Conservation (phyloP, 257 asterid species). For the Prunella vulgaris region DNA sequence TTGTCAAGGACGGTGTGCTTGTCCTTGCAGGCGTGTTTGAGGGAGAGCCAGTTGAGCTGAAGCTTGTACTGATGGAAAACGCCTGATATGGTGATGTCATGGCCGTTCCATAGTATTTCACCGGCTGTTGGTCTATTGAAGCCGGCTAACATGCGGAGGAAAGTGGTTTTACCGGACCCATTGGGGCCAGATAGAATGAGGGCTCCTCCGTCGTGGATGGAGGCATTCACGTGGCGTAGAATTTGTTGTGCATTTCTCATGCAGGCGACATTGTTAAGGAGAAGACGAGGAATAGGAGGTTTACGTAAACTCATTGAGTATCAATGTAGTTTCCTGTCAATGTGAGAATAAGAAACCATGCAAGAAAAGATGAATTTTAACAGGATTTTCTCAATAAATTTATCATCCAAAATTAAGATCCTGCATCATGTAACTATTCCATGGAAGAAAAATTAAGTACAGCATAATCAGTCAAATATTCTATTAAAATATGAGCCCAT, state of each 20-base stretch:
- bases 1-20: slow-evolving; percentile 73
- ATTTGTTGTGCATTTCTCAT: slow-evolving; percentile 93
- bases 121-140: slow-evolving; percentile 85
- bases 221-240: slow-evolving; percentile 68
- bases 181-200: slow-evolving; percentile 71
- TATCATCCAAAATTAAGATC: background rate
- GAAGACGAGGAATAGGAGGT: slow-evolving; percentile 70
- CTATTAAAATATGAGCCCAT: background rate
- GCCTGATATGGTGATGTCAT: slow-evolving; percentile 63
- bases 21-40: slow-evolving; percentile 66
- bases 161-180: slow-evolving; percentile 79
- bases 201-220: slow-evolving; percentile 75
- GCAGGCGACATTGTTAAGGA: slow-evolving; percentile 72
- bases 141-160: slow-evolving; percentile 82
- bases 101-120: slow-evolving; percentile 82
- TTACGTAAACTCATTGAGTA: slow-evolving; percentile 44
- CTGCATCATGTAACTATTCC: background rate
- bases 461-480: background rate
- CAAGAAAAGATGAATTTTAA: background rate
- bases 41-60: slow-evolving; percentile 77
- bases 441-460: background rate
- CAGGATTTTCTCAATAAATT: background rate
- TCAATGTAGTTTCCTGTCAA: slow-evolving; percentile 9
- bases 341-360: background rate
- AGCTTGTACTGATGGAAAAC: slow-evolving; percentile 82